Evolutionary conservation across 345 rosid species (phyloP).

Genomic region (Euphorbia tirucalli): DNA sequence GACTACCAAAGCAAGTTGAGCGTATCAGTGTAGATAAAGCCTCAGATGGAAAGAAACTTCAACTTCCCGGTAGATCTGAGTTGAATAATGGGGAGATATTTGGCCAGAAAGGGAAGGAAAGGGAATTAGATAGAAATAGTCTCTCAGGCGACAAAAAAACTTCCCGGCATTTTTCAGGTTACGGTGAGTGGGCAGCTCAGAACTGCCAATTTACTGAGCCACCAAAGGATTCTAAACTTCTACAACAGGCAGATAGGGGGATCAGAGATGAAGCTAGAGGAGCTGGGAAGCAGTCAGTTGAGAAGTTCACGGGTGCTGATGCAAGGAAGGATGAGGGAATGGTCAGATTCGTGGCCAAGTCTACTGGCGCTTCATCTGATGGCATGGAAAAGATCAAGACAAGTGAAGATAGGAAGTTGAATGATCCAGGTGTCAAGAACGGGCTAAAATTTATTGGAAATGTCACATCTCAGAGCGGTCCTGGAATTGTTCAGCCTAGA

Average conservation of each 20-base stretch:
- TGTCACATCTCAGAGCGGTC: constrained; percentile 25
- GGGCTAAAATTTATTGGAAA: constrained; percentile 28
- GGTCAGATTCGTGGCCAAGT: constrained; percentile 22
- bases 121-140: constrained; percentile 29
- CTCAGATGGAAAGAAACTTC: constrained; percentile 34
- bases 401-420: constrained; percentile 31
- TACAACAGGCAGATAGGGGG: constrained; percentile 41
- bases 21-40: constrained; percentile 34
- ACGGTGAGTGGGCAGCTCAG: constrained; percentile 25
- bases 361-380: constrained; percentile 25
- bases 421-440: constrained; percentile 28
- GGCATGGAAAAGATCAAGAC: constrained; percentile 39
- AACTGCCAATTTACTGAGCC: constrained; percentile 26
- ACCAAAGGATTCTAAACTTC: constrained; percentile 29
- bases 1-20: constrained; percentile 18
- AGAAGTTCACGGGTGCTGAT: constrained; percentile 27
- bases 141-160: constrained; percentile 32
- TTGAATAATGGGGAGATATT: constrained; percentile 30
- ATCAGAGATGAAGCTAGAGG: constrained; percentile 38
- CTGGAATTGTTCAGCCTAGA: constrained; percentile 31
- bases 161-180: constrained; percentile 25
- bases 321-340: constrained; percentile 36
- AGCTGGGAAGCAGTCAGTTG: constrained; percentile 26
- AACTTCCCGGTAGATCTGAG: constrained; percentile 26
- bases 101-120: constrained; percentile 29